A percentile compares a stretch with the other conserved stretches of the same genome.
Evolutionary conservation across 2,329 filamentous ascomycete species (phyloP).

Genomic region (Aulographum hederae): DNA sequence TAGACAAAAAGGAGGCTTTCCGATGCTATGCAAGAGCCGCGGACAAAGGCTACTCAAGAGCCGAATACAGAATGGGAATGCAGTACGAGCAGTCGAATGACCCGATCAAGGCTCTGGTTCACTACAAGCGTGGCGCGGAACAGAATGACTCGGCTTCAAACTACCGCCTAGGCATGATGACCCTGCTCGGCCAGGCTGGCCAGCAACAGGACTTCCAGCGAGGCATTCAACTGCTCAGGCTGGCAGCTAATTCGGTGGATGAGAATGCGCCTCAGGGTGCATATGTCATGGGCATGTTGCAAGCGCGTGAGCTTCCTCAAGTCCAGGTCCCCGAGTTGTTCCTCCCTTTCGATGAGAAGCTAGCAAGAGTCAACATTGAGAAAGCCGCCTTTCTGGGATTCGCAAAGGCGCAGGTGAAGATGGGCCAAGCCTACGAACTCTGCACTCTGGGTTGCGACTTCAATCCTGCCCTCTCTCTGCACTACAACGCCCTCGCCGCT

Average conservation of each 20-base stretch:
- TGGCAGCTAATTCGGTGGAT: slow-evolving; percentile 72
- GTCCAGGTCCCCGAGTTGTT: slow-evolving; percentile 59
- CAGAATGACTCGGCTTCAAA: slow-evolving; percentile 75
- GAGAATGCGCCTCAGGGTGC: slow-evolving; percentile 95
- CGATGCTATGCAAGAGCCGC: slow-evolving; percentile 71
- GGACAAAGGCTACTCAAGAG: slow-evolving; percentile 67
- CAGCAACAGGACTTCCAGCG: slow-evolving; percentile 62
- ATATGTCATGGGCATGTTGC: slow-evolving; percentile 89
- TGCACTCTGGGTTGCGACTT: slow-evolving; percentile 91
- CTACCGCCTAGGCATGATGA: slow-evolving; percentile 91
- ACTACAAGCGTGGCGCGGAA: slow-evolving; percentile 70
- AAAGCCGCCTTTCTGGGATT: slow-evolving; percentile 94
- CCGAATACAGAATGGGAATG: slow-evolving; percentile 96
- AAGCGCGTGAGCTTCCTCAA: slow-evolving; percentile 79
- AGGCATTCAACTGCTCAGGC: slow-evolving; percentile 67
- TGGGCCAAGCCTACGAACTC: slow-evolving; percentile 89
- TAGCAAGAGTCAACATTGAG: slow-evolving; percentile 75
- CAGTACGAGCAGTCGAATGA: slow-evolving; percentile 93
- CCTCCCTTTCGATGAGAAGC: slow-evolving; percentile 52
- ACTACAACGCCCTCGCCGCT: slow-evolving; percentile 88
- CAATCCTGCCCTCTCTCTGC: slow-evolving; percentile 75
- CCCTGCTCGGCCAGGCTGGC: slow-evolving; percentile 79
- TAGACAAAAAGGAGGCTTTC: slow-evolving; percentile 92
- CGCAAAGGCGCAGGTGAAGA: slow-evolving; percentile 89
- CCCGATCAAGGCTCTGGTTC: slow-evolving; percentile 71